Evolutionary conservation across 2,329 filamentous ascomycete species (phyloP), one percentile per base, ranked within the genome.

Genomic region (Aschersonia sp.): DNA sequence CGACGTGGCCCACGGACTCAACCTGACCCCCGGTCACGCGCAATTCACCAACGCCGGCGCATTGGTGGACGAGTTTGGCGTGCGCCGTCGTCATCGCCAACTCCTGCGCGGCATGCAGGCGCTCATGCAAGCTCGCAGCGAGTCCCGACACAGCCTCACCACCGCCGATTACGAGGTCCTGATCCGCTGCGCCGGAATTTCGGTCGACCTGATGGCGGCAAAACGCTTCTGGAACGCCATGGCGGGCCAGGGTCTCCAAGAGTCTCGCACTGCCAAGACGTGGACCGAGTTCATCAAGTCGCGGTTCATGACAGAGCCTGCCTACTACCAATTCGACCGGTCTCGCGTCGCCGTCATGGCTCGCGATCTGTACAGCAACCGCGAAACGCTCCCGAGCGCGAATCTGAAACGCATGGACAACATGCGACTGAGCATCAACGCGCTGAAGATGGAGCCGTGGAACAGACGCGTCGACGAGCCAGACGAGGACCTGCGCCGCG

Each of bases 221-320:
- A 63, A 62, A 46, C 48, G 47, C 29, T 53, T 72, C 41, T 71
- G 65, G 64, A 43, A 55, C 2, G 47, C 61, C 45, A 62, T 68
- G 51, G 49, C 54, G 7, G 14, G 46, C 11, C 47, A 51, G 12
- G 54, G 56, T 4, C 30, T 65, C 45, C 58, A 55, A 48, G 43
- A 52, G 1, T 59, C 57, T 49, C 60, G 66, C 30, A 61, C 59
- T 2, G 55, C 60, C 2, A 52, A 55, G 22, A 58, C 62, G 3
- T 72, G 68, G 58, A 51, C 55, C 41, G 74, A 76, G 50, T 75
- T 68, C 51, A 53, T 73, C 51, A 67, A 66, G 50, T 66, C 70
- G 4, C 66, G 70, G 1, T 76, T 70, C 53, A 54, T 73, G 44
- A 65, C 66, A 0, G 65, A 73, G 22, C 62, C 67, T 1, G 46